Evolutionary conservation across 2,329 filamentous ascomycete genomes (phyloP).

Genomic region (Thyridium curvatum): DNA sequence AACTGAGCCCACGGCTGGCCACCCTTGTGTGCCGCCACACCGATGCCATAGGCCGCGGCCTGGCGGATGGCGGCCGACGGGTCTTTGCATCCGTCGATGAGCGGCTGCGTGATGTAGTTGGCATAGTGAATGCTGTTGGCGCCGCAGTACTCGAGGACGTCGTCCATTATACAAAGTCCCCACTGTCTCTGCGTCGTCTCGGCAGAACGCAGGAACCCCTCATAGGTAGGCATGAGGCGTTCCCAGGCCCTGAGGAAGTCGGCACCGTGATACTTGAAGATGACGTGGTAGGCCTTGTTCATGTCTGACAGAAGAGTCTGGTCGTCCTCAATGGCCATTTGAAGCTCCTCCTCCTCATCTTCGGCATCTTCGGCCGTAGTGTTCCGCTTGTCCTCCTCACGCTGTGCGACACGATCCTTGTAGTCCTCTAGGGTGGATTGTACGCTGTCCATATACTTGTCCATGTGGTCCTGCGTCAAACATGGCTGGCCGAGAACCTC

Average conservation of each 20-base stretch:
- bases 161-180: conserved; percentile 98
- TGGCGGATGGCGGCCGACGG: conserved; percentile 78
- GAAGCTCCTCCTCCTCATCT: conserved; percentile 75
- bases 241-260: conserved; percentile 87
- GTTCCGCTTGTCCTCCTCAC: conserved; percentile 72
- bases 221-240: conserved; percentile 76
- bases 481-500: conserved; percentile 87
- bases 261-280: conserved; percentile 93
- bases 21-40: conserved; percentile 89
- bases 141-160: conserved; percentile 95
- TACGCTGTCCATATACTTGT: conserved; percentile 79
- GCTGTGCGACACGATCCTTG: conserved; percentile 75
- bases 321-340: conserved; percentile 93
- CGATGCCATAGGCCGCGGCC: conserved; percentile 92
- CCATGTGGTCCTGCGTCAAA: conserved; percentile 73
- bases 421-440: conserved; percentile 87
- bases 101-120: conserved; percentile 77
- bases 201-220: conserved; percentile 70
- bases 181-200: conserved; percentile 94
- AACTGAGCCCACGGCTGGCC: conserved; percentile 85
- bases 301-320: conserved; percentile 95
- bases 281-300: conserved; percentile 99
- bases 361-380: conserved; percentile 79
- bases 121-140: conserved; percentile 81
- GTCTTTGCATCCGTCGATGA: conserved; percentile 82